Conservation (phyloP, 2,329 filamentous ascomycete genomes). For the Penicillium palitans region DNA sequence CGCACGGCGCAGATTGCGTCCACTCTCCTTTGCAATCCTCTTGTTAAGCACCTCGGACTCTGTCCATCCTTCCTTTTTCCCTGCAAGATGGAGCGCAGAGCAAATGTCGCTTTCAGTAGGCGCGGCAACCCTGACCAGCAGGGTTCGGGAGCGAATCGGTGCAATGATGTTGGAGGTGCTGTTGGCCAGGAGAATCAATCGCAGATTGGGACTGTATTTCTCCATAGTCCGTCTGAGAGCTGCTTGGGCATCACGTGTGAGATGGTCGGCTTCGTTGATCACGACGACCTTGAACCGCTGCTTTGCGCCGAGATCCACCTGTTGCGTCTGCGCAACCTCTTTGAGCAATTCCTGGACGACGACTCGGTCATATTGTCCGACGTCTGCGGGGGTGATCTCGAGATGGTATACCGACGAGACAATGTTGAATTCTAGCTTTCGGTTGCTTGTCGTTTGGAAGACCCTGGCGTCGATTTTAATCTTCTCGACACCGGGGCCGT, state of each 20-base stretch:
- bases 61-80: conserved; percentile 82
- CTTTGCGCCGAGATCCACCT: conserved; percentile 88
- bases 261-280: conserved; percentile 96
- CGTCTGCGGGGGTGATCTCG: conserved; percentile 96
- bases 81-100: conserved; percentile 66
- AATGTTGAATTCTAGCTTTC: conserved; percentile 99
- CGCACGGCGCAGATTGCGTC: conserved; percentile 83
- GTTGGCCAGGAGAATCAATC: conserved; percentile 89
- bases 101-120: conserved; percentile 85
- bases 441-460: conserved; percentile 92
- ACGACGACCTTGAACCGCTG: conserved; percentile 98
- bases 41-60: conserved; percentile 72
- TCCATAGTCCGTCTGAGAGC: conserved; percentile 96
- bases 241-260: conserved; percentile 91
- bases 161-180: conserved; percentile 98
- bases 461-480: conserved; percentile 98
- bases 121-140: conserved; percentile 88
- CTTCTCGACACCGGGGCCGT: conserved; percentile 96
- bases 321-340: conserved; percentile 97
- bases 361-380: conserved; percentile 93
- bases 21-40: conserved; percentile 86
- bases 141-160: conserved; percentile 88
- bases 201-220: conserved; percentile 94
- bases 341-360: conserved; percentile 95
- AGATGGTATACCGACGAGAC: conserved; percentile 96